Evolutionary conservation across 108 stramenopile genomes (phyloP), one percentile per base, ranked within the genome.

Genomic region (Fragilaria crotonensis): DNA sequence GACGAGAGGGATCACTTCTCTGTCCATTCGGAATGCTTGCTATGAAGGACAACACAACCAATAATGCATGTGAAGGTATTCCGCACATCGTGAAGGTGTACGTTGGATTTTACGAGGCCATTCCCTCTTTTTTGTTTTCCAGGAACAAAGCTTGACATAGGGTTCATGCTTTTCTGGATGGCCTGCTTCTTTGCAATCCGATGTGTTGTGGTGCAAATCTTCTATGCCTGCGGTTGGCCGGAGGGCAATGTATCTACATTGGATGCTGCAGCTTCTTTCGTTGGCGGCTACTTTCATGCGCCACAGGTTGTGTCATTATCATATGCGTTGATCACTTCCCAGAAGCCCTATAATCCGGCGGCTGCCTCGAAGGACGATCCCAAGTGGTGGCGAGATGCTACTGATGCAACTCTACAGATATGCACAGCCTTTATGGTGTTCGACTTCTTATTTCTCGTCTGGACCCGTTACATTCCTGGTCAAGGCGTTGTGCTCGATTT

Each of bases 401-500:
- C 60, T 1, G 52, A 65, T 44, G 77, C 81, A 0, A 28, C 83
- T 7, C 32, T 87, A 23, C 79, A 80, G 32, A 71, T 87, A 27
- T 87, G 86, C 48, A 87, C 78, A 2, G 86, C 79, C 22, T 87
- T 83, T 69, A 87, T 87, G 86, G 28, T 87, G 17, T 78, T 81
- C 54, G 86, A 87, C 57, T 41, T 41, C 36, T 41, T 41, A 11
- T 41, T 41, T 14, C 14, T 41, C 7, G 36, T 41, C 7, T 41
- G 36, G 36, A 14, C 14, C 14, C 36, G 14, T 41, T 14, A 14
- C 36, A 41, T 41, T 41, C 36, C 36, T 41, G 36, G 36, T 11
- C 7, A 41, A 41, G 36, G 36, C 14, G 14, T 41, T 14, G 36
- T 41, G 11, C 36, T 41, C 11, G 36, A 41, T 41, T 11, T 11